Base-by-base conservation (phyloP, 108 stramenopile genomes). In the Schizochytrium sp. region DNA sequence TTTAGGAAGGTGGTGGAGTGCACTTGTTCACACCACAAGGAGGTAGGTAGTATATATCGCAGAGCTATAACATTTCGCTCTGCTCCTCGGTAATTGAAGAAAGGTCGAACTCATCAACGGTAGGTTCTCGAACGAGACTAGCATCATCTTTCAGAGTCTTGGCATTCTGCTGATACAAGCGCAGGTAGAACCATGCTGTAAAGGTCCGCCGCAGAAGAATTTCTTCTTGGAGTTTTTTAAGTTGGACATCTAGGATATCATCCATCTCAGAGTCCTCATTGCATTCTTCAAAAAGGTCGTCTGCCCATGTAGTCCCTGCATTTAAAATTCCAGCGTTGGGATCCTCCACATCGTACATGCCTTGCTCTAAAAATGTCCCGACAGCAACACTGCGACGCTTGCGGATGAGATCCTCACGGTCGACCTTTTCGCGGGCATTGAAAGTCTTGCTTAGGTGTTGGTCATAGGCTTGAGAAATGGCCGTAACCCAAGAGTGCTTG, bases 401-500 rank as follows among this genome's bases (percentile, higher is more conserved):
- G 12, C 64, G 64, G 42, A 10, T 69, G 12, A 5, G 7, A 5
- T 69, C 64, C 64, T 69, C 42, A 44, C 8, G 12, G 7, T 1
- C 44, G 64, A 69, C 12, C 64, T 69, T 7, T 15, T 69, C 44
- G 64, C 64, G 64, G 19, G 64, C 64, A 15, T 69, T 69, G 28
- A 69, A 69, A 8, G 64, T 69, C 28, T 69, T 69, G 15, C 64
- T 69, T 44, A 69, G 64, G 28, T 83, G 76, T 28, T 53, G 47
- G n/a, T 83, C 53, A 42, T 55, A 83, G 12, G 76, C 76, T 10
- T 83, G 76, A 53, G 28, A n/a, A 28, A 83, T 83, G 76, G 50
- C 53, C 53, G 28, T 83, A n/a, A 55, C 28, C 76, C 76, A 83
- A 0, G 47, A 49, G 1, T 83, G 50, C 53, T 83, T 83, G 19